Evolutionary conservation across 1,284 basidiomycete genomes (phyloP), one percentile per base, ranked within the genome.

Genomic region (Fomitopsis palustris): DNA sequence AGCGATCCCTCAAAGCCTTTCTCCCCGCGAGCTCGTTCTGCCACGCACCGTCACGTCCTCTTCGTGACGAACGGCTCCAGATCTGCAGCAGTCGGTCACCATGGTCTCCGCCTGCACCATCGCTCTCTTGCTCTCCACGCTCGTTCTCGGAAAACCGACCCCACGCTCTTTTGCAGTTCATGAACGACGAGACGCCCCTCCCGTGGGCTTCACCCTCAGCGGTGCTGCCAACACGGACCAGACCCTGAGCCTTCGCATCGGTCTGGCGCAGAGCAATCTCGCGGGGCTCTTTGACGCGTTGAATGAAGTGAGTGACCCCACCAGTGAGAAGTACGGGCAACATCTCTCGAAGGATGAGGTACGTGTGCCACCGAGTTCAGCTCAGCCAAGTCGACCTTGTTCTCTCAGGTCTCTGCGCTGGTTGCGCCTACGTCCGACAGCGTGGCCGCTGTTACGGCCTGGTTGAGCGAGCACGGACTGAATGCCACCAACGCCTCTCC

Each of bases 401-500:
- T 10, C 19, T 4, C 19, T 9, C 47, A 79, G 75, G 74, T 78
- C 9, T 74, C 76, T 64, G 64, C 70, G 10, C 76, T 74, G 59
- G 72, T 75, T n/a, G 68, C 70, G 0, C 78, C 78, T 0, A 63
- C 64, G 4, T 57, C 70, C 9, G 75, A 74, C 16, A 74, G 74
- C 9, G 64, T 75, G 5, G 60, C 67, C 14, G 69, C 73, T 7
- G 76, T 80, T 8, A 70, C 71, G 37, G 53, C 72, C 17, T 80
- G 76, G 75, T 67, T 80, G 8, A 59, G 67, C 9, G 69, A 69
- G 41, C 72, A 78, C 62, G 72, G 67, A 10, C 67, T 80, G 51
- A 69, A 58, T n/a, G 68, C 72, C 19, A 65, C 64, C 55, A 64
- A 67, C 4, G 59, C 67, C 41, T 71, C 75, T 9, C 67, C 73